Base-by-base conservation (phyloP, 169 alveolate species). In the Hepatocystis sp. region DNA sequence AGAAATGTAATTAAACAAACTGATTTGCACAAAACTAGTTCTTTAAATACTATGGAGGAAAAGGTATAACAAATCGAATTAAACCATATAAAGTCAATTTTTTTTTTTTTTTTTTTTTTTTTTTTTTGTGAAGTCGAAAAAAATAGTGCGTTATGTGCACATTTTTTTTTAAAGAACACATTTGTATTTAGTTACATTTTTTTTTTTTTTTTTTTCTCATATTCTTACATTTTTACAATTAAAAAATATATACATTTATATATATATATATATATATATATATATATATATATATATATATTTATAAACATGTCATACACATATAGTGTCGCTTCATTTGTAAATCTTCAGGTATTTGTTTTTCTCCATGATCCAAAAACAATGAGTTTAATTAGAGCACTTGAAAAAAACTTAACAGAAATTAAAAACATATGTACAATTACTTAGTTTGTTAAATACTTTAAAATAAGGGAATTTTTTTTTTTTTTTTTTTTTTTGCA, bases 331-430 rank as follows among this genome's bases (percentile, higher is more conserved):
- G 19, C 42, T 5, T 53, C 10, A 36, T 19, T 63, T 11, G 5
- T 23, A 25, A n/a, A 23, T 51, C n/a, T 51, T 47, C 64, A 68
- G 86, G 25, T 68, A 39, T 58, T 21, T 25, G 39, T 53, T 19
- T 68, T 68, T 60, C 71, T 68, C 1, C 44, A 34, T n/a, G 68
- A 68, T 27, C 86, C 86, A 30, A 17, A 56, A 19, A 46, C 86
- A 56, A 21, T 68, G 39, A 60, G 39, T 28, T 30, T 56, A 23
- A 28, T 55, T 40, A 5, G 71, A 46, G 46, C 4, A 13, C 86
- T 68, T 30, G 86, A 68, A 56, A 68, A 68, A 8, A 42, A 55
- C 34, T 11, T 68, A 44, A 55, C 67, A 15, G 39, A 44, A 46
- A 68, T 68, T 55, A 68, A 68, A 34, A 68, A 64, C 17, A 42